A percentile compares a stretch with the other conserved stretches of the same genome.
Evolutionary conservation across 768 basidiomycete genomes (phyloP).

Genomic region (Sporobolomyces pararoseus): DNA sequence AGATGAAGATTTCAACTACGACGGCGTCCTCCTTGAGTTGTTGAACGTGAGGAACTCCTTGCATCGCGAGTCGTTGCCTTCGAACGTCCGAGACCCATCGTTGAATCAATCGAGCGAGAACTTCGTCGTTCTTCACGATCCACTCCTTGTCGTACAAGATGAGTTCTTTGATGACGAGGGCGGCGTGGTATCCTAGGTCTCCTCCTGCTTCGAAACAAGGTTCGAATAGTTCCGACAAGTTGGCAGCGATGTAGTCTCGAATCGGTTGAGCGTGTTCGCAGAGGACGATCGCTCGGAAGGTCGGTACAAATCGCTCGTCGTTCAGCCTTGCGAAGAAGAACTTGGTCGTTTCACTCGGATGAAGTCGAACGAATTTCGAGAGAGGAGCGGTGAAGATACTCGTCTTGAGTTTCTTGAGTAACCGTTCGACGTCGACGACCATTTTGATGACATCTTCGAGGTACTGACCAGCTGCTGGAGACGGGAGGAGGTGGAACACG

Average conservation of each 20-base stretch:
- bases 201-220: slow-evolving; percentile 48
- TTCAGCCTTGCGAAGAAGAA: slow-evolving; percentile 77
- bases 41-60: slow-evolving; percentile 43
- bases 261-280: slow-evolving; percentile 57
- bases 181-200: slow-evolving; percentile 55
- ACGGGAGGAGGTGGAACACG: slow-evolving; percentile 90
- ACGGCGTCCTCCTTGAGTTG: slow-evolving; percentile 54
- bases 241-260: slow-evolving; percentile 48
- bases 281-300: slow-evolving; percentile 45
- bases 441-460: slow-evolving; percentile 78
- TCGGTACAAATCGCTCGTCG: slow-evolving; percentile 57
- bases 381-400: slow-evolving; percentile 92
- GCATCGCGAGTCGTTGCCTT: slow-evolving; percentile 31
- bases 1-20: slow-evolving; percentile 72
- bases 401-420: slow-evolving; percentile 79
- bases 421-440: slow-evolving; percentile 85
- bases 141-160: slow-evolving; percentile 64
- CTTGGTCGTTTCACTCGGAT: slow-evolving; percentile 76
- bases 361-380: slow-evolving; percentile 84
- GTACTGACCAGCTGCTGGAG: slow-evolving; percentile 82
- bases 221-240: slow-evolving; percentile 49
- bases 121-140: slow-evolving; percentile 62
- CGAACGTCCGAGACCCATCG: slow-evolving; percentile 44
- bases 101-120: slow-evolving; percentile 32
- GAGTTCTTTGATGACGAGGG: slow-evolving; percentile 74